These are phyloP conservation scores for Dryas drummondii DNA, from an alignment of 306 rosid species.

Conservation along the genomic window DNA sequence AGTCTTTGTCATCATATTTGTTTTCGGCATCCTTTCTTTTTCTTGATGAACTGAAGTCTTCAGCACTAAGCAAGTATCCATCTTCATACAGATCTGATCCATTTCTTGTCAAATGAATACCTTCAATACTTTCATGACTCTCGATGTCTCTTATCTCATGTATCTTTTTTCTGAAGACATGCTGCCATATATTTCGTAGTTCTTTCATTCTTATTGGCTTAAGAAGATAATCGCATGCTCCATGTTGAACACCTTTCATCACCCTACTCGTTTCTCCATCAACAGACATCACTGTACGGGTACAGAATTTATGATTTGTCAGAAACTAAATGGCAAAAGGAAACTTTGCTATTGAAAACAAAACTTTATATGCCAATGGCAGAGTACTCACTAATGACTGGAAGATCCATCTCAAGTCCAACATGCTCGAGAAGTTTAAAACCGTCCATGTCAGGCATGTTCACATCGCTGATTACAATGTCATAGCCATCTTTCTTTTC, in stretches of 20 bases:
- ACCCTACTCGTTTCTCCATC: slow-evolving; percentile 97
- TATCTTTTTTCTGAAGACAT: slow-evolving; percentile 84
- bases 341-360: slow-evolving; percentile 31
- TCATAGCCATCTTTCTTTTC: slow-evolving; percentile 88
- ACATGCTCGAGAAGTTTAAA: slow-evolving; percentile 97
- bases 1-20: slow-evolving; percentile 71
- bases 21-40: slow-evolving; percentile 75
- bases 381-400: slow-evolving; percentile 87
- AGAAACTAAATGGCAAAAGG: slow-evolving; percentile 27
- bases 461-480: slow-evolving; percentile 93
- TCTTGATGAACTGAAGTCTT: slow-evolving; percentile 54
- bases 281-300: slow-evolving; percentile 92
- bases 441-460: slow-evolving; percentile 99
- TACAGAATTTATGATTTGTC: slow-evolving; percentile 41
- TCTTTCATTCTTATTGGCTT: slow-evolving; percentile 99
- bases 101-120: slow-evolving; percentile 53
- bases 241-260: slow-evolving; percentile 98
- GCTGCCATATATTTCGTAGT: slow-evolving; percentile 93
- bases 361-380: slow-evolving; percentile 30
- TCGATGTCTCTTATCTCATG: slow-evolving; percentile 87
- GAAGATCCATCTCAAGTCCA: slow-evolving; percentile 99
- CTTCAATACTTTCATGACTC: slow-evolving; percentile 64
- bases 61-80: slow-evolving; percentile 52
- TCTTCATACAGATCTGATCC: slow-evolving; percentile 79
- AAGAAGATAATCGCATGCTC: slow-evolving; percentile 97